Evolutionary conservation across 2,329 filamentous ascomycete species (phyloP).

Genomic region (Aspergillus fumigatiaffinis): DNA sequence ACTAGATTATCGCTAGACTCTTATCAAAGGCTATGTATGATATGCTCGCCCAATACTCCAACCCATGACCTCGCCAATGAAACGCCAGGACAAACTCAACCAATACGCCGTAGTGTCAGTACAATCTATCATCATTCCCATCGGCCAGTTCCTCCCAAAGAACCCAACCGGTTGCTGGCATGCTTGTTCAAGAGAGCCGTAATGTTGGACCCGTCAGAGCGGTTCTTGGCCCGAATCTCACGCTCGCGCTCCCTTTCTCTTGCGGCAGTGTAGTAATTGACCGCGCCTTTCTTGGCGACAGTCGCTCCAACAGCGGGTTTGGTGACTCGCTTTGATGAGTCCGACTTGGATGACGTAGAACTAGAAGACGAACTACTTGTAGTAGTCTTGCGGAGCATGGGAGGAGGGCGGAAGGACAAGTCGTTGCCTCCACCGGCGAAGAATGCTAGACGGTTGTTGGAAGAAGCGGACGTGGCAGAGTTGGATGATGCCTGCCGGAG

Average conservation of each 20-base stretch:
- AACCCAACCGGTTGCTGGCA: slow-evolving; percentile 35
- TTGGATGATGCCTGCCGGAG: slow-evolving; percentile 44
- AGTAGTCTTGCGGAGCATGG: slow-evolving; percentile 28
- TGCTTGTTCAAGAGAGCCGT: slow-evolving; percentile 38
- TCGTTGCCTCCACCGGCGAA: slow-evolving; percentile 20
- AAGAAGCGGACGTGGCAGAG: slow-evolving; percentile 28
- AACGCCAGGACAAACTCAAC: background rate
- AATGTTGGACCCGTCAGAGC: slow-evolving; percentile 34
- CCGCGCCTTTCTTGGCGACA: slow-evolving; percentile 55
- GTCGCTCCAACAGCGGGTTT: slow-evolving; percentile 39
- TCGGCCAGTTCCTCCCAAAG: slow-evolving; percentile 32
- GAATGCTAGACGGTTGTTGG: slow-evolving; percentile 32
- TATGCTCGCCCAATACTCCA: background rate
- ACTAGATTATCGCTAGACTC: background rate
- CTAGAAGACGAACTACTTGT: slow-evolving; percentile 29
- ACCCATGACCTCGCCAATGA: background rate
- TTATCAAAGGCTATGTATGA: background rate
- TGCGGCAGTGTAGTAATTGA: slow-evolving; percentile 54
- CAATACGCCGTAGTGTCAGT: background rate
- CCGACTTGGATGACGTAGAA: slow-evolving; percentile 18
- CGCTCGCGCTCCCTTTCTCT: slow-evolving; percentile 57
- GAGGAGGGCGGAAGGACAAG: slow-evolving; percentile 32
- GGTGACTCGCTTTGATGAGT: slow-evolving; percentile 22
- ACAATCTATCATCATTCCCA: slow-evolving; percentile 35
- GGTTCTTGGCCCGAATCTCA: slow-evolving; percentile 49